Evolutionary conservation across 1,139 yeast species (phyloP).

Genomic region (Blastobotrys petasosporus): DNA sequence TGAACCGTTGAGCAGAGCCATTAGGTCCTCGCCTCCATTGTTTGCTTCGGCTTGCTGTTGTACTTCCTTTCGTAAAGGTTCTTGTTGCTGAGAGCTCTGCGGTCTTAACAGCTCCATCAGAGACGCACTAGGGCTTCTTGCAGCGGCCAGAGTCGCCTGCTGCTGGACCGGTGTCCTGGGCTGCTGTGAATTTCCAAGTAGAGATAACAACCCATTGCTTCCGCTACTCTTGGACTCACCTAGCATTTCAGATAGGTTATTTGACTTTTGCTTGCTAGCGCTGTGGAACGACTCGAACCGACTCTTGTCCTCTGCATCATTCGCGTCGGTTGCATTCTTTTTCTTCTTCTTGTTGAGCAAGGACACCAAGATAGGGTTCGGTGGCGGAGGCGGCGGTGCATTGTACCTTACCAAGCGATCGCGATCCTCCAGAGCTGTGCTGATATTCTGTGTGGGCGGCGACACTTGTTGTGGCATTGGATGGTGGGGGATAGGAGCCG

Average conservation of each 20-base stretch:
- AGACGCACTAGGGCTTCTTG: too few relatives aligned
- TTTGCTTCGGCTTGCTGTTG: neutral
- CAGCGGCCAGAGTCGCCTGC: too few relatives aligned
- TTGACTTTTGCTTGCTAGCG: neutral
- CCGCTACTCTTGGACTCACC: neutral
- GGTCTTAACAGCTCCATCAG: too few relatives aligned
- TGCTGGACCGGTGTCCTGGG: too few relatives aligned
- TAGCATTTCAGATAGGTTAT: neutral
- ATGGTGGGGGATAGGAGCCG: conserved; percentile 12
- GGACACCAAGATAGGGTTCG: conserved; percentile 27
- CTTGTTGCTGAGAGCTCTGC: neutral
- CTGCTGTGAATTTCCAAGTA: neutral
- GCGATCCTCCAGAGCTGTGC: conserved; percentile 1
- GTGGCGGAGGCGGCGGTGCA: conserved; percentile 29
- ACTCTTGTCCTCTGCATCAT: neutral
- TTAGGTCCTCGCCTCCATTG: conserved; percentile 3
- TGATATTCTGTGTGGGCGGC: conserved; percentile 22
- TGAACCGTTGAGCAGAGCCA: conserved; percentile 6
- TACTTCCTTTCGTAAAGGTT: neutral
- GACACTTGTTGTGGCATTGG: conserved; percentile 16
- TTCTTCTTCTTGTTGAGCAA: conserved; percentile 21
- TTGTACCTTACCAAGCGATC: conserved; percentile 15
- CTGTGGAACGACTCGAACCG: neutral
- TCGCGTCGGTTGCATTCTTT: neutral
- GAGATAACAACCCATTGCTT: neutral